Percentiles rank a stretch among this genome's conserved stretches.
These are phyloP conservation scores for Leccinum rimulosum DNA, from an alignment of 768 basidiomycete genomes.

Conservation along the genomic window DNA sequence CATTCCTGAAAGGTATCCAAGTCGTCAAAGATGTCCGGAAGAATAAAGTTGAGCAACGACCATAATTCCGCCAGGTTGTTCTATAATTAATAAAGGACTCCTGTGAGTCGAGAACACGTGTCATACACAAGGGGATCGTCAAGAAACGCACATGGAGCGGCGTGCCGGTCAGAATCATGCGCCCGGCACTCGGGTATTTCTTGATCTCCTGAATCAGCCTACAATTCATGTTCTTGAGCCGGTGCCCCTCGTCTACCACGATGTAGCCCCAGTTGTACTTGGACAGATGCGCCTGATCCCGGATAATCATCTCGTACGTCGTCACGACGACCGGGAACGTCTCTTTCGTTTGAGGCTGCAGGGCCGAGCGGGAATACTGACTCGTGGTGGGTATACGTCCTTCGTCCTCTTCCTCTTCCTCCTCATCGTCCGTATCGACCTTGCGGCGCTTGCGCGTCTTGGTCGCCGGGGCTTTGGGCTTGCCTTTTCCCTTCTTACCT, in stretches of 20 bases:
- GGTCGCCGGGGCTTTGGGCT: slow-evolving; percentile 11
- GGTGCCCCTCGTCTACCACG: slow-evolving; percentile 94
- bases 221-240: slow-evolving; percentile 93
- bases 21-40: slow-evolving; percentile 92
- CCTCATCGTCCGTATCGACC: slow-evolving; percentile 4
- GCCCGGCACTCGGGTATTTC: slow-evolving; percentile 75
- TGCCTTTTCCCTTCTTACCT: slow-evolving; percentile 11
- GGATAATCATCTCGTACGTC: slow-evolving; percentile 92
- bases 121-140: neutral
- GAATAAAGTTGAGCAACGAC: slow-evolving; percentile 93
- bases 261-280: slow-evolving; percentile 86
- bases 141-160: slow-evolving; percentile 75
- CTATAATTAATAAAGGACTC: too few relatives aligned
- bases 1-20: slow-evolving; percentile 88
- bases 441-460: slow-evolving; percentile 21
- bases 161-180: slow-evolving; percentile 95
- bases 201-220: slow-evolving; percentile 90
- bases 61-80: slow-evolving; percentile 95
- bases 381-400: slow-evolving; percentile 18
- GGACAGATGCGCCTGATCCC: slow-evolving; percentile 63
- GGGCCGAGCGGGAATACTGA: slow-evolving; percentile 12
- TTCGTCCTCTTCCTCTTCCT: slow-evolving; percentile 18
- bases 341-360: slow-evolving; percentile 23
- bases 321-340: slow-evolving; percentile 83
- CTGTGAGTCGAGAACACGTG: neutral